A percentile compares a stretch with the other conserved stretches of the same genome.
These are phyloP conservation scores for Neurospora sublineolata DNA, from an alignment of 495 filamentous ascomycete genomes.

Conservation along the genomic window DNA sequence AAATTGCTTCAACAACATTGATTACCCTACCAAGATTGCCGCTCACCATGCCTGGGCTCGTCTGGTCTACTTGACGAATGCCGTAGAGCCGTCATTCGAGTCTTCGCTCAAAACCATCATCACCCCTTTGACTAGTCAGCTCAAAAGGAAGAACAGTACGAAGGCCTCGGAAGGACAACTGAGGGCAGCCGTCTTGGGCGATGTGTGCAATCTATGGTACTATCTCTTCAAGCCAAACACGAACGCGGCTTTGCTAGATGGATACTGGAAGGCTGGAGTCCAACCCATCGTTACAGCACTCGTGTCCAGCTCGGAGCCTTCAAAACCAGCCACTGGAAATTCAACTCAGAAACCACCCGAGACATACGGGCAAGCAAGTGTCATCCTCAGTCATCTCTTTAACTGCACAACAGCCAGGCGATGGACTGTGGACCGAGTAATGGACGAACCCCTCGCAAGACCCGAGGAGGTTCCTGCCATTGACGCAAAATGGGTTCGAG, in stretches of 20 bases:
- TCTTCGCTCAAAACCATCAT: slow-evolving; percentile 55
- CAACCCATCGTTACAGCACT: slow-evolving; percentile 34
- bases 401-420: slow-evolving; percentile 49
- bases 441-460: slow-evolving; percentile 43
- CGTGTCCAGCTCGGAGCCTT: slow-evolving; percentile 2
- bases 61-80: slow-evolving; percentile 58
- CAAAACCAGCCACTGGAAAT: neutral
- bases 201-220: slow-evolving; percentile 72
- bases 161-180: slow-evolving; percentile 42
- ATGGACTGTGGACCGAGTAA: slow-evolving; percentile 64
- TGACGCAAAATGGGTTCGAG: slow-evolving; percentile 81
- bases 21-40: slow-evolving; percentile 57
- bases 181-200: slow-evolving; percentile 49
- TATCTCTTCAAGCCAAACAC: slow-evolving; percentile 69
- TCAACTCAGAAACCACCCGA: slow-evolving; percentile 8
- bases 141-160: slow-evolving; percentile 50
- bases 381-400: slow-evolving; percentile 58
- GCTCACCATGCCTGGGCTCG: slow-evolving; percentile 78
- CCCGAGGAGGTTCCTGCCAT: slow-evolving; percentile 65
- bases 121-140: slow-evolving; percentile 56
- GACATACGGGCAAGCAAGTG: slow-evolving; percentile 40
- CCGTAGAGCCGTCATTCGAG: slow-evolving; percentile 46
- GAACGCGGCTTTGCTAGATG: slow-evolving; percentile 48
- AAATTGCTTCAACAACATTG: slow-evolving; percentile 71
- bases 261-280: slow-evolving; percentile 71